Percentiles rank a stretch among this genome's conserved stretches.
Evolutionary conservation across 192 early-diverging fungal species (phyloP).

Genomic region (Radiomyces spectabilis): DNA sequence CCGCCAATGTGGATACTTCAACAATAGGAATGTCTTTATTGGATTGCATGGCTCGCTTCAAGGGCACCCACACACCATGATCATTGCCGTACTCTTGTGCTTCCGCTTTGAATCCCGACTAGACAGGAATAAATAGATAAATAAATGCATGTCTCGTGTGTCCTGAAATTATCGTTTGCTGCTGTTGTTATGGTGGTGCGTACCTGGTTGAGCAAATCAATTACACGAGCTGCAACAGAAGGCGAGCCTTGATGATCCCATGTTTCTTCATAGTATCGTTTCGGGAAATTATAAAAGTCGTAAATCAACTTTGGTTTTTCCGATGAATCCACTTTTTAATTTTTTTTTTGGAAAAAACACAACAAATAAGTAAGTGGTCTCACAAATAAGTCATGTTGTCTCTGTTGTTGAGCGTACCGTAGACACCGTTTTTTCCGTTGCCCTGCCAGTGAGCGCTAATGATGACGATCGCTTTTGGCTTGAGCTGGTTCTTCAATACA

Average conservation of each 20-base stretch:
- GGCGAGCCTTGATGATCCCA: conserved; percentile 53
- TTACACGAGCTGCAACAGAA: conserved; percentile 37
- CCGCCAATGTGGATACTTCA: conserved; percentile 51
- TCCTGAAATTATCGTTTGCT: no score
- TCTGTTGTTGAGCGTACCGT: conserved; percentile 24
- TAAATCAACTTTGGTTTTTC: conserved; percentile 48
- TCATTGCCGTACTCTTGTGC: conserved; percentile 52
- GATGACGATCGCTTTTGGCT: conserved; percentile 54
- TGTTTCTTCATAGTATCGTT: conserved; percentile 44
- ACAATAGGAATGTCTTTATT: conserved; percentile 52
- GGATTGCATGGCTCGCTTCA: conserved; percentile 51
- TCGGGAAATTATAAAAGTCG: conserved; percentile 61
- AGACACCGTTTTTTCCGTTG: conserved; percentile 22
- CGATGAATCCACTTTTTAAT: conserved; percentile 30
- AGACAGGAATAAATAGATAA: no score
- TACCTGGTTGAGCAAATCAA: conserved; percentile 39
- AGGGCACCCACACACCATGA: conserved; percentile 65
- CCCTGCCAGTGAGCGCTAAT: conserved; percentile 67
- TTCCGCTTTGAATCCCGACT: conserved; percentile 37
- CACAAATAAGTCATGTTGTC: no score
- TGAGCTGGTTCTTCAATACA: conserved; percentile 29
- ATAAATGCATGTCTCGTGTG: no score
- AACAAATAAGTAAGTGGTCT: no score
- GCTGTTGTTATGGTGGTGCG: no score
- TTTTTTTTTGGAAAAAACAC: no score